Evolutionary conservation across 352 stramenopile genomes (phyloP), one percentile per base, ranked within the genome.

Genomic region (Phytophthora sp.): DNA sequence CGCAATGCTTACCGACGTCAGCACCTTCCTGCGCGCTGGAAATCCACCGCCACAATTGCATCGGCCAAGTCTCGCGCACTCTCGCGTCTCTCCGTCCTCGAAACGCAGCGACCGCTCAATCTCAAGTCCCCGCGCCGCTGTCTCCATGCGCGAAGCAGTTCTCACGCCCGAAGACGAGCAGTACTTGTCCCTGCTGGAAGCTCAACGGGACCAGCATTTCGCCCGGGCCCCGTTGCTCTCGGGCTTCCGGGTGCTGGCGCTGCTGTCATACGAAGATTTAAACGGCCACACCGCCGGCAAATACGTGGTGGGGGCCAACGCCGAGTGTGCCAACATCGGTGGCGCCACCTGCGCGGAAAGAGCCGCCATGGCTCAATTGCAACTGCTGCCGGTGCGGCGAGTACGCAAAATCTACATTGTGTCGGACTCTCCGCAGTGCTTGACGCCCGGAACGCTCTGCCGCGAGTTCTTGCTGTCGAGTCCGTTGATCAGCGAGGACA

Each of bases 291-390:
- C 59, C 35, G 18, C n/a, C 23, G 62, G 62, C 56, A 68, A 84
- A 49, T 75, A 79, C 64, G 77, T 90, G 24, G 61, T 88, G 15
- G 91, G 91, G 39, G 82, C 82, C 27, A 97, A 97, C 63, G 84
- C 87, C 62, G 91, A 97, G 76, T 90, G 86, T 28, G 79, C 86
- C 67, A 95, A 88, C 44, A 86, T 97, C 39, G 76, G 78, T 45
- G 85, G 77, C 39, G 86, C 87, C 27, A 89, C 96, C 28, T 98
- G 91, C 50, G 89, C 91, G 37, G 91, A 98, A 74, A 77, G 89
- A 30, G 76, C 88, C 8, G 88, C 87, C 3, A 79, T 96, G 49
- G 79, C 81, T 17, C 86, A 95, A 65, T 60, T 97, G 35, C 74
- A 84, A 66, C 85, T 95, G 28, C 63, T 84, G 57, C 73, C 70